Conservation (phyloP, 2,329 filamentous ascomycete genomes). For the Allantophomopsis cytisporea region DNA sequence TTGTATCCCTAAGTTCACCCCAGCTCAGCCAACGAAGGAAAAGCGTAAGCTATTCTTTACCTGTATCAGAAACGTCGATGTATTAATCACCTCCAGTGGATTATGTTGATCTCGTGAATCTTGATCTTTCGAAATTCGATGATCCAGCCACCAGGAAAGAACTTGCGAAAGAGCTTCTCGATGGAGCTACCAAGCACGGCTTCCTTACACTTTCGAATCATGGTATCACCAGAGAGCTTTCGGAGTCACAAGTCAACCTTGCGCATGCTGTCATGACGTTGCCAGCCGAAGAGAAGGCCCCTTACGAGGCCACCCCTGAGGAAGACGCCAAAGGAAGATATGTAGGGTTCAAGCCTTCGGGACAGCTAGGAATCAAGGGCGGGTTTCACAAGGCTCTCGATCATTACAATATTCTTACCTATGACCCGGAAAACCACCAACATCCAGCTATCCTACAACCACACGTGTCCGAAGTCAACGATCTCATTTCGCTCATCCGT, state of each 20-base stretch:
- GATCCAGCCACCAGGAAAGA: constrained; percentile 11
- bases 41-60: no score
- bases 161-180: constrained; percentile 16
- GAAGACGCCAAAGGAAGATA: constrained; percentile 16
- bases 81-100: constrained; percentile 2
- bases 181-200: constrained; percentile 15
- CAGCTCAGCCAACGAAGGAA: no score
- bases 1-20: no score
- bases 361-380: constrained; percentile 10
- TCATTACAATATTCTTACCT: constrained; percentile 4
- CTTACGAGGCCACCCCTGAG: constrained; percentile 17
- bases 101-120: constrained; percentile 15
- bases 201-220: constrained; percentile 16
- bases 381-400: constrained; percentile 6
- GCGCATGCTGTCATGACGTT: constrained; percentile 17
- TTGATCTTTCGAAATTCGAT: constrained; percentile 16
- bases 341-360: constrained; percentile 16
- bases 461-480: no score
- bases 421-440: no score
- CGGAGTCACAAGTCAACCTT: constrained; percentile 13
- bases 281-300: constrained; percentile 12
- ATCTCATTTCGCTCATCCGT: no score
- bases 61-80: no score
- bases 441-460: no score
- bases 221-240: constrained; percentile 15